These are phyloP conservation scores for Athelia psychrophila DNA, from an alignment of 1,284 basidiomycete genomes.

Conservation along the genomic window DNA sequence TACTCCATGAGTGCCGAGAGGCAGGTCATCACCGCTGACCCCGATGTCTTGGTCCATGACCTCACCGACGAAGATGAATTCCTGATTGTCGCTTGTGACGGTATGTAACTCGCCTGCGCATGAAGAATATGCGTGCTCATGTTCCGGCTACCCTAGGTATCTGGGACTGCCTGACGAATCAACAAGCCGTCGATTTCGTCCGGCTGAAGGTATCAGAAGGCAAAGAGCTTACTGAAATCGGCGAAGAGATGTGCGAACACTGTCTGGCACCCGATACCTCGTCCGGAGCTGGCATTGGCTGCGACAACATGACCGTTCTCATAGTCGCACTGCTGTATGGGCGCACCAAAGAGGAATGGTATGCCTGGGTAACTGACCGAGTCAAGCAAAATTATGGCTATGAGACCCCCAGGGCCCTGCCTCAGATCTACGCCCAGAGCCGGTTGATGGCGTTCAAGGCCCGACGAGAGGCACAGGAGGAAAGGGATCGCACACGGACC, in stretches of 20 bases:
- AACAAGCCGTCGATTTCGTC: slow-evolving; percentile 91
- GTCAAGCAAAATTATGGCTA: slow-evolving; percentile 76
- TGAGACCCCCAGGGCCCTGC: slow-evolving; percentile 64
- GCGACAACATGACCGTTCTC: slow-evolving; percentile 99
- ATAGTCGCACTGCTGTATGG: slow-evolving; percentile 89
- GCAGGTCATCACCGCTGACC: slow-evolving; percentile 95
- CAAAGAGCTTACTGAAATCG: slow-evolving; percentile 78
- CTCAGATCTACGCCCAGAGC: slow-evolving; percentile 64
- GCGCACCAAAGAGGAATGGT: slow-evolving; percentile 91
- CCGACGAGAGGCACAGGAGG: slow-evolving; percentile 49
- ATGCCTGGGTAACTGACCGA: slow-evolving; percentile 85
- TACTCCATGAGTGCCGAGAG: slow-evolving; percentile 77
- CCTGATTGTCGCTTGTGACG: slow-evolving; percentile 94
- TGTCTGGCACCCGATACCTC: slow-evolving; percentile 95
- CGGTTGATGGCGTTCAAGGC: slow-evolving; percentile 59
- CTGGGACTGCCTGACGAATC: slow-evolving; percentile 96
- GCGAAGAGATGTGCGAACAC: slow-evolving; percentile 89
- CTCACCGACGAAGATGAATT: slow-evolving; percentile 93
- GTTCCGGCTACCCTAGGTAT: slow-evolving; percentile 85
- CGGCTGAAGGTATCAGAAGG: slow-evolving; percentile 83
- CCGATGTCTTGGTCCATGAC: slow-evolving; percentile 85
- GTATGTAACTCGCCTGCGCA: slow-evolving; percentile 46
- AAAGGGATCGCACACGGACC: slow-evolving; percentile 51
- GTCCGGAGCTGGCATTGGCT: slow-evolving; percentile 90
- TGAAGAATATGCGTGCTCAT: too few relatives aligned